These are phyloP conservation scores for Arctium lappa DNA, from an alignment of 129 eudicot genomes.

Conservation along the genomic window DNA sequence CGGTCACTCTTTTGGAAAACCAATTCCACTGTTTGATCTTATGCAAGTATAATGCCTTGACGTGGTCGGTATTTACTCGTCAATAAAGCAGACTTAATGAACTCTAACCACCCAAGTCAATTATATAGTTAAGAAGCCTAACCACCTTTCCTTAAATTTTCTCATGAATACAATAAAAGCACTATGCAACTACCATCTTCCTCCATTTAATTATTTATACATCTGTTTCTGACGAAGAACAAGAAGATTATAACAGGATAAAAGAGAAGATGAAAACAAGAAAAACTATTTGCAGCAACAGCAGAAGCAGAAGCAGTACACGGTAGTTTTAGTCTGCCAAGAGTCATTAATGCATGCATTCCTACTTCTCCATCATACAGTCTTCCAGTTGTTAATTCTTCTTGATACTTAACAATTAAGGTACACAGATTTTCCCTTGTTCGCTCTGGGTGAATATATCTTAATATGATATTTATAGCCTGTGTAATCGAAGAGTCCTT, in stretches of 20 bases:
- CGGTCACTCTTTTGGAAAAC: background rate
- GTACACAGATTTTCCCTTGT: conserved; percentile 9
- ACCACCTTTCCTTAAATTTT: conserved; percentile 25
- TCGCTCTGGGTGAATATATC: conserved; percentile 12
- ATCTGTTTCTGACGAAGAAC: conserved; percentile 7
- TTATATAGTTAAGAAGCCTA: conserved; percentile 20
- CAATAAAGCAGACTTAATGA: conserved; percentile 15
- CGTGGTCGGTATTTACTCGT: background rate
- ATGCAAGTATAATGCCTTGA: background rate
- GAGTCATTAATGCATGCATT: conserved; percentile 29
- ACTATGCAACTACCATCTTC: conserved; percentile 32
- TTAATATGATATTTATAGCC: background rate
- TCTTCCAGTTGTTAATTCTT: background rate
- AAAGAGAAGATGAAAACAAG: conserved; percentile 11
- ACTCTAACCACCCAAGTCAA: conserved; percentile 27
- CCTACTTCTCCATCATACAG: conserved; percentile 17
- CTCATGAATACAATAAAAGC: conserved; percentile 31
- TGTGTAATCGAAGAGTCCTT: background rate
- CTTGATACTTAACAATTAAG: conserved; percentile 16
- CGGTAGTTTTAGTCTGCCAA: conserved; percentile 10
- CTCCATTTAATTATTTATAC: conserved; percentile 22
- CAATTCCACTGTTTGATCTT: background rate
- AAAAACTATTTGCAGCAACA: conserved; percentile 2
- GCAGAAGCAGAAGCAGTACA: conserved; percentile 17
- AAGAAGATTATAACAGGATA: conserved; percentile 8